phyloP scores from a whole-genome alignment of 2,329 filamentous ascomycete species.

The Ampelomyces quisqualis region DNA sequence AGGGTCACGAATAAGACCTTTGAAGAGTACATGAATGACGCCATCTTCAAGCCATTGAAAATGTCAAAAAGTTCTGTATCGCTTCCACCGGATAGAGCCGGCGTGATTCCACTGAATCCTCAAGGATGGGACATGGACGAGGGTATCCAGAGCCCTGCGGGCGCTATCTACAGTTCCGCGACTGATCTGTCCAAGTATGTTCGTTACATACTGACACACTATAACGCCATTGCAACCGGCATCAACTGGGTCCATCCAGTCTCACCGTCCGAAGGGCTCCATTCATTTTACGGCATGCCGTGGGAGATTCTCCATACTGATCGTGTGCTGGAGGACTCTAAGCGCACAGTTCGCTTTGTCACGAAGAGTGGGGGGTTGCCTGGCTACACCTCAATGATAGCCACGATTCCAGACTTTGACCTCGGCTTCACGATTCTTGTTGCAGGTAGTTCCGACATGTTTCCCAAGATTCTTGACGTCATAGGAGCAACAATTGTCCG shows the following conservation, averaged over 20 bases:
- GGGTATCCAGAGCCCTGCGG: constrained; percentile 48
- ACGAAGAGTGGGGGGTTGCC: constrained; percentile 50
- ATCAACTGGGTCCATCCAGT: constrained; percentile 49
- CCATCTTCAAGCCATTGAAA: constrained; percentile 43
- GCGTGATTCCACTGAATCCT: constrained; percentile 41
- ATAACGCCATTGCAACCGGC: constrained; percentile 45
- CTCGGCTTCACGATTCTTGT: constrained; percentile 48
- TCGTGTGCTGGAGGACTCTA: constrained; percentile 39
- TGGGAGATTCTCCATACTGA: constrained; percentile 52
- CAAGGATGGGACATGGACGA: constrained; percentile 47
- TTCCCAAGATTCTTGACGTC: constrained; percentile 30
- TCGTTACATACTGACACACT: constrained; percentile 46
- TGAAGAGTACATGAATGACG: constrained; percentile 41
- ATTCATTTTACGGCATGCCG: constrained; percentile 50
- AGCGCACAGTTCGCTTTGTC: constrained; percentile 46
- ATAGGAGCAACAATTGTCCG: constrained; percentile 34
- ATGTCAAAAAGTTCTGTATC: constrained; percentile 36
- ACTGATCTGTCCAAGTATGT: constrained; percentile 48
- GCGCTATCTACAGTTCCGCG: constrained; percentile 48
- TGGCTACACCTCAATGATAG: constrained; percentile 46
- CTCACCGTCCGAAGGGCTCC: constrained; percentile 39
- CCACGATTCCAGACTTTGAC: constrained; percentile 48
- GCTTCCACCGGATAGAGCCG: constrained; percentile 36
- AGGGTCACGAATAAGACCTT: constrained; percentile 43
- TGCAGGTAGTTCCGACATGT: constrained; percentile 25